Conservation (phyloP, 768 basidiomycete genomes). For the Lactarius vividus region DNA sequence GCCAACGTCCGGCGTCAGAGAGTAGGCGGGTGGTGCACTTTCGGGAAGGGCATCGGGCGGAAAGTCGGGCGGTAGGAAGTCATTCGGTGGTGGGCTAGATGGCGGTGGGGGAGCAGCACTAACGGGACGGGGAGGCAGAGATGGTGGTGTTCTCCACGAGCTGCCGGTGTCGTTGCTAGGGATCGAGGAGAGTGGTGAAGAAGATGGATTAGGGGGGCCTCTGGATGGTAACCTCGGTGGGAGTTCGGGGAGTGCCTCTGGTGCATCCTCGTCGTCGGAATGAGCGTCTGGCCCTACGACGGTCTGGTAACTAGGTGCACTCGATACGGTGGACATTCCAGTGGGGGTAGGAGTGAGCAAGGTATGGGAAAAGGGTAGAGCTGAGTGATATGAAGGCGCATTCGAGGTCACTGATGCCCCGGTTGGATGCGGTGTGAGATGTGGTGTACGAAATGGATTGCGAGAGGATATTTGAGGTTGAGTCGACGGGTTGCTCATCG, state of each 20-base stretch:
- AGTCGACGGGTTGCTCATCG: not conserved
- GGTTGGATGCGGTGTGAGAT: slow-evolving; percentile 14
- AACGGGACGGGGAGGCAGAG: slow-evolving; percentile 6
- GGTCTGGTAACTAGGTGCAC: slow-evolving; percentile 5
- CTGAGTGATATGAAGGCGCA: not conserved
- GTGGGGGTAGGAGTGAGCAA: not conserved
- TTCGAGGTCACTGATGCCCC: slow-evolving; percentile 11
- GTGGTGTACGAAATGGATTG: slow-evolving; percentile 23
- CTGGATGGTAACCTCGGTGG: slow-evolving; percentile 1
- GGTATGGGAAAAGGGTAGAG: not conserved
- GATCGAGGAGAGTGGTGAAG: not conserved
- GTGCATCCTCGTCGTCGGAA: slow-evolving; percentile 7
- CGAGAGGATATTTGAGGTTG: not conserved
- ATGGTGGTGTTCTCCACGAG: not conserved
- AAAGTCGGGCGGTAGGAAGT: not conserved
- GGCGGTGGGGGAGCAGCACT: not conserved
- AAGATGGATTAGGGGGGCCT: not conserved
- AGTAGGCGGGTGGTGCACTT: slow-evolving; percentile 72
- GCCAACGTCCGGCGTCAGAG: slow-evolving; percentile 47
- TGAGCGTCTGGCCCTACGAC: not conserved
- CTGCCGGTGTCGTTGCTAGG: not conserved
- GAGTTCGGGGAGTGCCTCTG: slow-evolving; percentile 19
- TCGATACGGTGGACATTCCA: slow-evolving; percentile 1
- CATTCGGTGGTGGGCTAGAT: not conserved
- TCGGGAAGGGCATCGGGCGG: slow-evolving; percentile 38